Conservation (phyloP, 1,139 yeast genomes). For the Kurtzmaniella quercitrusa region DNA sequence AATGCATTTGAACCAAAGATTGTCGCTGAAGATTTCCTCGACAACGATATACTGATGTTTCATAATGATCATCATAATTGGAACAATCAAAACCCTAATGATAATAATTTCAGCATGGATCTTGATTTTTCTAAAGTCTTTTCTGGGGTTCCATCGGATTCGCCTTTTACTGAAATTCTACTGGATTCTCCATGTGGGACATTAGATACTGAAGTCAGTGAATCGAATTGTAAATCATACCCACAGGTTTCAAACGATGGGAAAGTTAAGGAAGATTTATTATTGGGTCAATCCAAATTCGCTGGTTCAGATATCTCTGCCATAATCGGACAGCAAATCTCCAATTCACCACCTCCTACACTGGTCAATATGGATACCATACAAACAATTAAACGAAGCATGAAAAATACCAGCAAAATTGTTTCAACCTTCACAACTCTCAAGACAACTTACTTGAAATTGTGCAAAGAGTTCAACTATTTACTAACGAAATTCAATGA, state of each 20-base stretch:
- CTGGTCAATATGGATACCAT: constrained; percentile 18
- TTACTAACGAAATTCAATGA: constrained; percentile 32
- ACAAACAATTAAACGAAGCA: constrained; percentile 22
- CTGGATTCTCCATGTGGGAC: constrained; percentile 1
- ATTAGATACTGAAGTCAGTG: background rate
- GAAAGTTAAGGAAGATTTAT: background rate
- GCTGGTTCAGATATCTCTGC: background rate
- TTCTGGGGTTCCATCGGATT: background rate
- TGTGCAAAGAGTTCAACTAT: constrained; percentile 36
- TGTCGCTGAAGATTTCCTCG: background rate
- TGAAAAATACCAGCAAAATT: constrained; percentile 28
- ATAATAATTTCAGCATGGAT: background rate
- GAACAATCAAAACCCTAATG: background rate
- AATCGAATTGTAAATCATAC: background rate
- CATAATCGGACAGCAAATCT: background rate
- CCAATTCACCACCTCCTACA: background rate
- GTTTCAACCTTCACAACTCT: constrained; percentile 29
- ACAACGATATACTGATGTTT: background rate
- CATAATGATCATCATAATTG: background rate
- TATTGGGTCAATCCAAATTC: background rate
- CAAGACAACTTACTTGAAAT: constrained; percentile 31
- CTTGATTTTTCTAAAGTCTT: background rate
- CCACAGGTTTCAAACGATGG: background rate
- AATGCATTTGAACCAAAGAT: background rate
- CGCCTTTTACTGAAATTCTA: background rate